A percentile compares a stretch with the other conserved stretches of the same genome.
These are phyloP conservation scores for Talaromyces piceae DNA, from an alignment of 2,329 filamentous ascomycete species.

Conservation along the genomic window DNA sequence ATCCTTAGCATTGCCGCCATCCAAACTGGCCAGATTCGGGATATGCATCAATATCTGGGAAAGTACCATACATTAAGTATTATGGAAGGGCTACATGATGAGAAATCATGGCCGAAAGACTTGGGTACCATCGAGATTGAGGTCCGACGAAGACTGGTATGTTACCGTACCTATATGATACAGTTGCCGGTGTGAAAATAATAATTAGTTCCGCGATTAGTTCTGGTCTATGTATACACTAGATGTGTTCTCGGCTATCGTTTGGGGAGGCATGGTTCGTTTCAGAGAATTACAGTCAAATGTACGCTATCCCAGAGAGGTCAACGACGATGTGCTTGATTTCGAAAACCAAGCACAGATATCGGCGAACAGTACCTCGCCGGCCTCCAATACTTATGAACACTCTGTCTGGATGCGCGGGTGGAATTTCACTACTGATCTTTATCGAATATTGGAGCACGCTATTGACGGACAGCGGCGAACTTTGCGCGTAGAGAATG, in stretches of 20 bases:
- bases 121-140: slow-evolving; percentile 42
- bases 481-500: not conserved
- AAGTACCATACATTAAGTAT: slow-evolving; percentile 44
- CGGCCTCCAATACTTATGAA: slow-evolving; percentile 8
- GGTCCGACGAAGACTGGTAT: slow-evolving; percentile 42
- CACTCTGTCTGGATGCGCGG: slow-evolving; percentile 44
- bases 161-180: slow-evolving; percentile 4
- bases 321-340: slow-evolving; percentile 39
- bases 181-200: too few species aligned
- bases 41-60: slow-evolving; percentile 47
- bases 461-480: slow-evolving; percentile 22
- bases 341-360: slow-evolving; percentile 20
- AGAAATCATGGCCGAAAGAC: slow-evolving; percentile 44
- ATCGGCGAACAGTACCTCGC: too few species aligned
- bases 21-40: slow-evolving; percentile 43
- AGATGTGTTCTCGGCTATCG: slow-evolving; percentile 48
- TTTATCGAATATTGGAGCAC: slow-evolving; percentile 51
- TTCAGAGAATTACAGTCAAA: slow-evolving; percentile 41
- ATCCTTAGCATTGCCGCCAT: slow-evolving; percentile 46
- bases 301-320: slow-evolving; percentile 43
- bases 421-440: slow-evolving; percentile 52
- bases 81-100: slow-evolving; percentile 47
- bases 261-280: slow-evolving; percentile 44
- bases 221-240: slow-evolving; percentile 54
- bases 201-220: slow-evolving; percentile 12